phyloP scores from a whole-genome alignment of 768 basidiomycete species.

The Rhizopogon sp. region DNA sequence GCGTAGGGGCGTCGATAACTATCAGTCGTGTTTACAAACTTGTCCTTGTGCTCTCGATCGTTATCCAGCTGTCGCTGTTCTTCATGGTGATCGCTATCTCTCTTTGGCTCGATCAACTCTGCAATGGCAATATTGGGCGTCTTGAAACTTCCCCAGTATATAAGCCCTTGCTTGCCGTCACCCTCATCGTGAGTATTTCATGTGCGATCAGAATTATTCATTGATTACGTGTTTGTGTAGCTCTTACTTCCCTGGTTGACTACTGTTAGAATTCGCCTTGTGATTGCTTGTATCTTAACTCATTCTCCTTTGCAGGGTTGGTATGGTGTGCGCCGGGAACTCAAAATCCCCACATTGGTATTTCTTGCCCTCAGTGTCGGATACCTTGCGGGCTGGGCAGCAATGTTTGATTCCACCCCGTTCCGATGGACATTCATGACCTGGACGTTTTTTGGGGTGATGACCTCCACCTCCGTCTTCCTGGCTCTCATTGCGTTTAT shows the following conservation, averaged over 20 bases:
- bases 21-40: constrained; percentile 76
- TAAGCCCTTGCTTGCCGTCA: constrained; percentile 48
- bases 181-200: constrained; percentile 50
- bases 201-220: background rate
- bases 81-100: constrained; percentile 67
- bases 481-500: constrained; percentile 52
- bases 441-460: constrained; percentile 71
- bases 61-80: constrained; percentile 73
- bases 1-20: constrained; percentile 67
- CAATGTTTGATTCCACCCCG: constrained; percentile 67
- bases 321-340: constrained; percentile 69
- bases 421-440: constrained; percentile 75
- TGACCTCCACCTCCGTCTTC: constrained; percentile 51
- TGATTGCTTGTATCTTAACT: background rate
- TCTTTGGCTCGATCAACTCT: constrained; percentile 75
- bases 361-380: constrained; percentile 59
- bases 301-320: constrained; percentile 47
- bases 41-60: constrained; percentile 64
- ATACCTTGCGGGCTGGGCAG: constrained; percentile 64
- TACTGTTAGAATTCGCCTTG: constrained; percentile 31
- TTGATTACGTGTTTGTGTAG: constrained; percentile 28
- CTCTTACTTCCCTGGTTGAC: constrained; percentile 68
- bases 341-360: constrained; percentile 48
- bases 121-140: constrained; percentile 58
- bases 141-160: constrained; percentile 46